phyloP scores from a whole-genome alignment of 345 rosid genomes.

The Hibiscus trionum region DNA sequence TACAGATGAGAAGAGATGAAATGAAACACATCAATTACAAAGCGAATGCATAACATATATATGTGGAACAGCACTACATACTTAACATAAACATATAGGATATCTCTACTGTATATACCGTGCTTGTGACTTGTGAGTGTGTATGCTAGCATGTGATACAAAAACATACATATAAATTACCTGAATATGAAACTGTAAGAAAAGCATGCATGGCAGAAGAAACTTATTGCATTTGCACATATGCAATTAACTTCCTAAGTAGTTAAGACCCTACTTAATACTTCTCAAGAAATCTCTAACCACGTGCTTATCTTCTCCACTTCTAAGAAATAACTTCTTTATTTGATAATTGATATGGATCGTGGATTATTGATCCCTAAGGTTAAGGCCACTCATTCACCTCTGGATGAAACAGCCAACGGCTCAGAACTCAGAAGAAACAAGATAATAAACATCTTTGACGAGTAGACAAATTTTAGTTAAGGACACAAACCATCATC shows the following conservation, averaged over 20 bases:
- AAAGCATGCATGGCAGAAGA: not conserved
- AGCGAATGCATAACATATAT: not conserved
- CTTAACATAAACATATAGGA: not conserved
- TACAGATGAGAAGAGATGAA: not conserved
- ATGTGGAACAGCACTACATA: not conserved
- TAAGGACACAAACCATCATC: constrained; percentile 44
- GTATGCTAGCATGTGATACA: not conserved
- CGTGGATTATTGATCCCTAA: not conserved
- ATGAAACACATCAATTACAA: not conserved
- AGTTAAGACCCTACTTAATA: not conserved
- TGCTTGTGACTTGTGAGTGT: not conserved
- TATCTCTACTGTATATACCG: not conserved
- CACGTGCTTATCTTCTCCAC: not conserved
- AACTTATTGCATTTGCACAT: not conserved
- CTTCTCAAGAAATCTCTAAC: not conserved
- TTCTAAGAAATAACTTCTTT: not conserved
- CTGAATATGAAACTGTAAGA: not conserved
- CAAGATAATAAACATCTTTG: constrained; percentile 1
- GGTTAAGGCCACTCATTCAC: not conserved
- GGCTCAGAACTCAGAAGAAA: not conserved
- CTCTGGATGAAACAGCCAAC: not conserved
- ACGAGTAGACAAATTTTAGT: not conserved
- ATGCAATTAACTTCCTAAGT: not conserved
- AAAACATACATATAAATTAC: not conserved
- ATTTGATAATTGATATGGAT: not conserved